Percentiles rank a stretch among this genome's conserved stretches.
These are phyloP conservation scores for Rhizopus microsporus DNA, from an alignment of 371 early-diverging fungal genomes.

Conservation along the genomic window DNA sequence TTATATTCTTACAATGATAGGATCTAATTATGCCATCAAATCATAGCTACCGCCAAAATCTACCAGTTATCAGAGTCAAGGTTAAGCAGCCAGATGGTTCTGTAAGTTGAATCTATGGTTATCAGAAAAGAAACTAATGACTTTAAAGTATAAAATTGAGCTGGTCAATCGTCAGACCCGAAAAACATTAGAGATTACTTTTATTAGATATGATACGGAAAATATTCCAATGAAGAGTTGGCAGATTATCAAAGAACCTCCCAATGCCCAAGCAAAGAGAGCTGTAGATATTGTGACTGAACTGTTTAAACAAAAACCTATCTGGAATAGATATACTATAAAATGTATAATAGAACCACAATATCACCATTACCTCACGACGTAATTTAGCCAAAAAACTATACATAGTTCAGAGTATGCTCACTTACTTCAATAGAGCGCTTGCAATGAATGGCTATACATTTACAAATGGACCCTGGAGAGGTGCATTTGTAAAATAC, in stretches of 20 bases:
- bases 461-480: conserved; percentile 60
- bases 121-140: neutral
- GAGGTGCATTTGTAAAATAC: conserved; percentile 61
- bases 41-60: conserved; percentile 52
- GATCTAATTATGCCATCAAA: neutral
- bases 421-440: conserved; percentile 20
- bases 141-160: conserved; percentile 30
- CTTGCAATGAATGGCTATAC: conserved; percentile 47
- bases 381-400: neutral
- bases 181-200: neutral
- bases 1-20: neutral
- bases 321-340: conserved; percentile 57
- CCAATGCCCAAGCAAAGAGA: neutral
- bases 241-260: neutral
- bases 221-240: conserved; percentile 19
- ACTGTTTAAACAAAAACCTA: conserved; percentile 56
- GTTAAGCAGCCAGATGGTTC: conserved; percentile 49
- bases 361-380: conserved; percentile 29
- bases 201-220: conserved; percentile 17
- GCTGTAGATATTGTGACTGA: neutral
- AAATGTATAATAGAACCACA: conserved; percentile 22
- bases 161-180: conserved; percentile 21
- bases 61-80: conserved; percentile 46
- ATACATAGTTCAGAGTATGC: neutral
- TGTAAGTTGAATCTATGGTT: conserved; percentile 27